A percentile compares a stretch with the other conserved stretches of the same genome.
Evolutionary conservation across 805 yeast genomes (phyloP).

Genomic region (Candida chauliodis): DNA sequence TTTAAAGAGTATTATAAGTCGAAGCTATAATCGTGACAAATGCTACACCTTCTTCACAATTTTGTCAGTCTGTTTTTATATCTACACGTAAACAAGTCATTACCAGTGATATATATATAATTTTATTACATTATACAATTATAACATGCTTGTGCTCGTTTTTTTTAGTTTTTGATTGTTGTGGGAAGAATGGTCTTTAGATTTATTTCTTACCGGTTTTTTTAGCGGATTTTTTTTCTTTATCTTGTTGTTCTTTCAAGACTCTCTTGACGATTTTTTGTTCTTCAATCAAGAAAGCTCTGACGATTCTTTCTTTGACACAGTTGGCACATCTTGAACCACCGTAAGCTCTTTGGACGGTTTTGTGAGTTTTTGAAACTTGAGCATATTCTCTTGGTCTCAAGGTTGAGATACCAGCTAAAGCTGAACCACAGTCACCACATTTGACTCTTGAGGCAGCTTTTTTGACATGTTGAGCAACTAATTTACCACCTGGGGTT

Average conservation of each 20-base stretch:
- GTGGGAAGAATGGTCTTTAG: too few species aligned
- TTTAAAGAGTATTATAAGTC: too few species aligned
- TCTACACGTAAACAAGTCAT: background rate
- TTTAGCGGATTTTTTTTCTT: conserved; percentile 58
- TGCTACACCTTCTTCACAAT: too few species aligned
- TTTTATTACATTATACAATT: conserved; percentile 5
- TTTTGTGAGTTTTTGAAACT: conserved; percentile 93
- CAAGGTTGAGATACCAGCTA: conserved; percentile 86
- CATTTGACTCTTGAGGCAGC: conserved; percentile 81
- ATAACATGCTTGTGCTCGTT: conserved; percentile 1
- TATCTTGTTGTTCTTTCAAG: conserved; percentile 91
- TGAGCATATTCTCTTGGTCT: conserved; percentile 98
- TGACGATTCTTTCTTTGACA: conserved; percentile 98
- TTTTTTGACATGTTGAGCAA: conserved; percentile 97
- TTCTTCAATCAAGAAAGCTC: conserved; percentile 99
- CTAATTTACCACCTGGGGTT: conserved; percentile 99
- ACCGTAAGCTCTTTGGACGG: conserved; percentile 99
- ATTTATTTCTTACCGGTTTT: conserved; percentile 32
- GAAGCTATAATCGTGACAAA: too few species aligned
- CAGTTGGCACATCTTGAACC: conserved; percentile 98
- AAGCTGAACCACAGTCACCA: conserved; percentile 82
- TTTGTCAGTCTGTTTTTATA: too few species aligned
- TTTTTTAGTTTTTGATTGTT: background rate
- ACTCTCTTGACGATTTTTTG: conserved; percentile 99
- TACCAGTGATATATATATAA: conserved; percentile 1